Conservation (phyloP, 176 grass and related monocot species). For the Aegilops longissima region DNA sequence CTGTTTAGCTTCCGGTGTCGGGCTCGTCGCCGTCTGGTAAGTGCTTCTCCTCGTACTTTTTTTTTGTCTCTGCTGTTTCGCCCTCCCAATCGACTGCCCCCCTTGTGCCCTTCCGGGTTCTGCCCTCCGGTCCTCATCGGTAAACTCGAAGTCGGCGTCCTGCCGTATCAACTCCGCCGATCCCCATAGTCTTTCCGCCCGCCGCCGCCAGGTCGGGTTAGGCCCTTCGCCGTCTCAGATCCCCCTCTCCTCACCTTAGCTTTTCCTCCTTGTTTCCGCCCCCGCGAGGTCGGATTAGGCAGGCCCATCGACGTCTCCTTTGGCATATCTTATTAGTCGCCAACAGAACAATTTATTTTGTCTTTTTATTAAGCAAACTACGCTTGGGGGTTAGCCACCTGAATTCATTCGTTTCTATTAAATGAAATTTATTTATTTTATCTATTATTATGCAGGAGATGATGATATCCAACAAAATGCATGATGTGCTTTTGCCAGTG, state of each 20-base stretch:
- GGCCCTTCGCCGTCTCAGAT: neutral
- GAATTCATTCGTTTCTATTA: neutral
- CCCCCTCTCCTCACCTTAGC: neutral
- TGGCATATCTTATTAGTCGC: too few relatives aligned
- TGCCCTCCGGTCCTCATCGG: neutral
- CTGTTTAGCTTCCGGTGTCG: too few relatives aligned
- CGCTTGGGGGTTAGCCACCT: neutral
- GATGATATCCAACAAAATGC: neutral
- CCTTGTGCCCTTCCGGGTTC: too few relatives aligned
- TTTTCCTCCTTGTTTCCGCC: neutral
- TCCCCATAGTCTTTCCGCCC: neutral
- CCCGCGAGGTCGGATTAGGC: too few relatives aligned
- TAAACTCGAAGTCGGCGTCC: neutral
- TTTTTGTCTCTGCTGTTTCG: neutral
- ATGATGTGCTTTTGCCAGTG: neutral
- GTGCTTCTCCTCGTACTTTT: neutral
- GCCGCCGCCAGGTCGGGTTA: neutral
- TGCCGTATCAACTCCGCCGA: neutral
- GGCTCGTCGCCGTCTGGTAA: too few relatives aligned
- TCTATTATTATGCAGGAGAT: neutral
- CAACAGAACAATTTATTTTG: neutral
- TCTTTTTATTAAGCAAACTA: neutral
- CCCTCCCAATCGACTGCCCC: neutral
- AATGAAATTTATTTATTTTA: neutral
- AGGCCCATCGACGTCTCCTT: too few relatives aligned